phyloP scores from a whole-genome alignment of 805 yeast genomes.

The Wickerhamiella australiensis region DNA sequence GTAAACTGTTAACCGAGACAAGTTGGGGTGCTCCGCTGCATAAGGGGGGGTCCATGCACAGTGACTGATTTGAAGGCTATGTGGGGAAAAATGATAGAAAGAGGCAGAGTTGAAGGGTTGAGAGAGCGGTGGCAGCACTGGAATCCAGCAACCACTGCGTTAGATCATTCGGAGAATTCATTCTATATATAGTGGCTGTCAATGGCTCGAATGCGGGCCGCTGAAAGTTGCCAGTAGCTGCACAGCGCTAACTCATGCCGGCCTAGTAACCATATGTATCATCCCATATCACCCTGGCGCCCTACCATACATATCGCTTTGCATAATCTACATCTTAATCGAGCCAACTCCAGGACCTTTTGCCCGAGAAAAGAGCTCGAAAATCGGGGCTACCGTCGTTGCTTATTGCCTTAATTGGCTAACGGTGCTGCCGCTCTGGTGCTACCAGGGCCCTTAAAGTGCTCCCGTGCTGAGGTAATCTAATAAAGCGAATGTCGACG shows the following conservation, averaged over 20 bases:
- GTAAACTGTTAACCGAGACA: background rate
- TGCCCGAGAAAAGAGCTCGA: no score
- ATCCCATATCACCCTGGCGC: background rate
- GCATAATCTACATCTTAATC: no score
- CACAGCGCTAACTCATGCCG: slow-evolving; percentile 1
- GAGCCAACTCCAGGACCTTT: no score
- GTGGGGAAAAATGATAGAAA: background rate
- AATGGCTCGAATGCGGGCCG: background rate
- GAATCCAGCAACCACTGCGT: background rate
- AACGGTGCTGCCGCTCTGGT: background rate
- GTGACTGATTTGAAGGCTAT: background rate
- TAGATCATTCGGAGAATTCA: background rate
- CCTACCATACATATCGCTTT: no score
- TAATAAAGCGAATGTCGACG: slow-evolving; percentile 9
- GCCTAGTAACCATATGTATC: background rate
- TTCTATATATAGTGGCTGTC: background rate
- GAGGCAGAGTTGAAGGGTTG: background rate
- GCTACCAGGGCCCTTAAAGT: background rate
- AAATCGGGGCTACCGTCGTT: no score
- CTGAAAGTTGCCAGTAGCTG: slow-evolving; percentile 3
- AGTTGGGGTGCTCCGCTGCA: background rate
- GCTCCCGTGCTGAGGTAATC: background rate
- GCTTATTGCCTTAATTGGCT: no score
- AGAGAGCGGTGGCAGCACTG: background rate
- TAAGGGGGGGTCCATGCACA: background rate